Evolutionary conservation across 768 basidiomycete species (phyloP).

Genomic region (Leucosporidium scottii): DNA sequence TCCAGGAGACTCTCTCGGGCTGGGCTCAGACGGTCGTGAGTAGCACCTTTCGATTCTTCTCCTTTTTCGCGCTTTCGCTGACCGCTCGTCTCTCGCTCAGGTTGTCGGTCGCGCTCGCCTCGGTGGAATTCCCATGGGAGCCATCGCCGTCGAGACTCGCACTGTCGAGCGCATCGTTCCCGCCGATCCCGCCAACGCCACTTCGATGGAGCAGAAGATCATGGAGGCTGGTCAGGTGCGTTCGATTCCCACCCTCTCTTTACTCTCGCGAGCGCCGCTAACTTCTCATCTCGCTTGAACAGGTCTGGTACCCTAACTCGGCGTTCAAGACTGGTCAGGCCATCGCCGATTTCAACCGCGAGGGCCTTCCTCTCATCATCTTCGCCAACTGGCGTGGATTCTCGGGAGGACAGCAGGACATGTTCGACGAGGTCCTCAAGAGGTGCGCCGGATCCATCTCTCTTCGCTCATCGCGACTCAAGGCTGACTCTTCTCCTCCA

Average conservation of each 20-base stretch:
- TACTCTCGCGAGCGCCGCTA: background rate
- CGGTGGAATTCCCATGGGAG: conserved; percentile 93
- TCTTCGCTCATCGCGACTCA: background rate
- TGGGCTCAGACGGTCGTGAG: conserved; percentile 94
- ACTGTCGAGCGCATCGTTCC: conserved; percentile 94
- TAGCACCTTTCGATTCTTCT: background rate
- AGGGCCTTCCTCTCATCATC: conserved; percentile 92
- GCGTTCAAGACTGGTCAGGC: conserved; percentile 99
- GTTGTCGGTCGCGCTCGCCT: conserved; percentile 89
- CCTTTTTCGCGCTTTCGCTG: background rate
- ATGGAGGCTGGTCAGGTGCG: conserved; percentile 89
- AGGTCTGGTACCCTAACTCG: conserved; percentile 97
- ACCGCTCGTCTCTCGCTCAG: conserved; percentile 6
- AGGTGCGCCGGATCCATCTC: conserved; percentile 12
- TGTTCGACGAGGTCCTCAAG: conserved; percentile 49
- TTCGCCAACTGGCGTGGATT: conserved; percentile 99
- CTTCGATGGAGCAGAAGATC: conserved; percentile 92
- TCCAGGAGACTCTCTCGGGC: conserved; percentile 96
- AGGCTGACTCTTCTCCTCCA: background rate
- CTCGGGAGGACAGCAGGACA: conserved; percentile 98
- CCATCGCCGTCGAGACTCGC: conserved; percentile 95
- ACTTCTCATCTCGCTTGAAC: background rate
- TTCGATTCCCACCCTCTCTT: too few relatives aligned
- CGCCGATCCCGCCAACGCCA: conserved; percentile 93
- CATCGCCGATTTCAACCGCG: conserved; percentile 96